Percentiles rank a stretch among this genome's conserved stretches.
phyloP scores from a whole-genome alignment of 306 rosid genomes.

The Citrullus colocynthis region DNA sequence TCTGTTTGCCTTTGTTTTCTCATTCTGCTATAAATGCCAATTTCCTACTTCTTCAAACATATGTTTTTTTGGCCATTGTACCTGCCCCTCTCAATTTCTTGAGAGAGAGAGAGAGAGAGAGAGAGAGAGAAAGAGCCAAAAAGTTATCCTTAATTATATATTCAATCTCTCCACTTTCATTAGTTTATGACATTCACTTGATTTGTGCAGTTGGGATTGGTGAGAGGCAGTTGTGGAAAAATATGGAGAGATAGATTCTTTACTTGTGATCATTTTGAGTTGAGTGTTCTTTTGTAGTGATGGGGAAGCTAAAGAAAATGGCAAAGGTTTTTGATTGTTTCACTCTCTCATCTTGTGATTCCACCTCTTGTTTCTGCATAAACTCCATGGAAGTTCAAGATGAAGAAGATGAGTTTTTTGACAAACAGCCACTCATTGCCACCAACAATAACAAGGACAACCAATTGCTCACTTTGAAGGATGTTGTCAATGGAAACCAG shows the following conservation, averaged over 20 bases:
- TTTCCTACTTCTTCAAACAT: too few species aligned
- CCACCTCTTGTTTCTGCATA: constrained; percentile 56
- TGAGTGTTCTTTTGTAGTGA: background rate
- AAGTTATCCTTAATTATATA: too few species aligned
- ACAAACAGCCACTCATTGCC: constrained; percentile 34
- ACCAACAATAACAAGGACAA: background rate
- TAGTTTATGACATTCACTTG: background rate
- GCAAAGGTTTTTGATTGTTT: constrained; percentile 50
- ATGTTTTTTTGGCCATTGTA: too few species aligned
- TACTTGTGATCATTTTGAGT: too few species aligned
- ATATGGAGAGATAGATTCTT: too few species aligned
- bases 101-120: too few species aligned
- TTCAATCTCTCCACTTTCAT: background rate
- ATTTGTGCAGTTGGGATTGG: background rate
- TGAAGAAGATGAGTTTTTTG: constrained; percentile 40
- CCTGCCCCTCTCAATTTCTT: too few species aligned
- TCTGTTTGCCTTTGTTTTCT: background rate
- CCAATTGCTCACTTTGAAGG: constrained; percentile 41
- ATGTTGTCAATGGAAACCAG: constrained; percentile 61
- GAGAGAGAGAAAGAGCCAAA: too few species aligned
- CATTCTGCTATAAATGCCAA: background rate
- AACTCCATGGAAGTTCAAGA: constrained; percentile 33
- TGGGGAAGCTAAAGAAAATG: constrained; percentile 54
- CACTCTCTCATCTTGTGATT: constrained; percentile 30
- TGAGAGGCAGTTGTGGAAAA: background rate